Evolutionary conservation across 768 basidiomycete species (phyloP).

Genomic region (Sporobolomyces pararoseus): DNA sequence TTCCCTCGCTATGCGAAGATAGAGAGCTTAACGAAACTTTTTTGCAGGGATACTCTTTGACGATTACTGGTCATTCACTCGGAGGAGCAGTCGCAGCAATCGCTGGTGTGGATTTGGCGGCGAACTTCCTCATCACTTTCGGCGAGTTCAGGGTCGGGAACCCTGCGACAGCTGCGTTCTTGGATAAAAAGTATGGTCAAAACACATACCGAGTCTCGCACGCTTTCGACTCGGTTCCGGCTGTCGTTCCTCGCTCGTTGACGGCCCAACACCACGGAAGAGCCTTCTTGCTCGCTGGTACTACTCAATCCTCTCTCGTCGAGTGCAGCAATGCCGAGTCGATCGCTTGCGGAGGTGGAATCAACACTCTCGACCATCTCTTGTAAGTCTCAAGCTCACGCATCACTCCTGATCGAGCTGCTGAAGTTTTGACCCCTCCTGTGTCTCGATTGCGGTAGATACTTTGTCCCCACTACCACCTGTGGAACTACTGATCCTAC

Average conservation of each 20-base stretch:
- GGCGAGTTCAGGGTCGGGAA: slow-evolving; percentile 14
- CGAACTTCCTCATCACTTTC: not conserved
- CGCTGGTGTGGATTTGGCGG: slow-evolving; percentile 7
- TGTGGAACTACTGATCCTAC: too few species aligned
- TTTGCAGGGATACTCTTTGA: not conserved
- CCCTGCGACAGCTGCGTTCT: not conserved
- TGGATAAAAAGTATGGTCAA: not conserved
- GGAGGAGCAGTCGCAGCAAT: slow-evolving; percentile 7
- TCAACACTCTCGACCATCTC: slow-evolving; percentile 2
- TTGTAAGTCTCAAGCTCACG: too few species aligned
- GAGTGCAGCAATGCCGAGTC: slow-evolving; percentile 1
- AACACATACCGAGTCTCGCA: slow-evolving; percentile 10
- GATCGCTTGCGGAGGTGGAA: not conserved
- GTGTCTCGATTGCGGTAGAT: not conserved
- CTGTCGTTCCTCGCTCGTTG: not conserved
- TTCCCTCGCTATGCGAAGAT: not conserved
- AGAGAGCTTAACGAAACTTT: not conserved
- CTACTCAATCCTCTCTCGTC: not conserved
- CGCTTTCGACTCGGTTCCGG: not conserved
- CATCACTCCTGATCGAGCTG: too few species aligned
- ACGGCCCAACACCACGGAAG: not conserved
- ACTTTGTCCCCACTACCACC: not conserved
- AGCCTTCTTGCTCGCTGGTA: slow-evolving; percentile 3
- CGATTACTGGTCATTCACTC: slow-evolving; percentile 10
- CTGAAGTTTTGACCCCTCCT: too few species aligned